Evolutionary conservation across 192 early-diverging fungal species (phyloP), one percentile per base, ranked within the genome.

Genomic region (Coemansia sp.): DNA sequence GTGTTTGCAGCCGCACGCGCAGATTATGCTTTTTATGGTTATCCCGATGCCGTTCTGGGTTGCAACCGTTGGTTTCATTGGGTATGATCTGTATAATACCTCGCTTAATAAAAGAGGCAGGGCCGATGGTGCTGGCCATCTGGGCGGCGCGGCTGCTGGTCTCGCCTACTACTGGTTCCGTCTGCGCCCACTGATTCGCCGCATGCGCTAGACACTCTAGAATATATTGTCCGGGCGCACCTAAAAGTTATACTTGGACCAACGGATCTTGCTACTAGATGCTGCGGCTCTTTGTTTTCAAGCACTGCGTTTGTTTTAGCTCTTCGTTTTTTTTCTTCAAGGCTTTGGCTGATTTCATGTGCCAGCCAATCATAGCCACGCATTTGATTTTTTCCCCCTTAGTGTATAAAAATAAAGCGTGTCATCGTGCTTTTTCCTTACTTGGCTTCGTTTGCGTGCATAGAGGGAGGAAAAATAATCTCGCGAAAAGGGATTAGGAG

Each of bases 161-260:
- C 26, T 70, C 13, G 77, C 50, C 23, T 78, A 73, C 63, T 78
- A 74, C 67, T 78, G 74, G 74, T 62, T 71, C 56, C 46, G 54
- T 0, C 47, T 77, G 28, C 67, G 74, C 30, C 67, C 63, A 17
- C 46, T 48, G 13, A 58, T 77, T 25, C 59, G 74, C 14, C 48
- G 64, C 26, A 58, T 73, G 58, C 70, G 63, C 27, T 73, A 34
- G 41, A n/a, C n/a, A n/a, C n/a, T n/a, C n/a, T n/a, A n/a, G n/a
- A n/a, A n/a, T n/a, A n/a, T n/a, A n/a, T n/a, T n/a, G n/a, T n/a
- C n/a, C n/a, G n/a, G n/a, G n/a, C n/a, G n/a, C n/a, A n/a, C n/a
- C n/a, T n/a, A n/a, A n/a, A n/a, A n/a, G n/a, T n/a, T n/a, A n/a
- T n/a, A n/a, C n/a, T n/a, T n/a, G n/a, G n/a, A n/a, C n/a, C n/a